A percentile compares a stretch with the other conserved stretches of the same genome.
These are phyloP conservation scores for Lomentospora prolificans DNA, from an alignment of 2,329 filamentous ascomycete species.

Conservation along the genomic window DNA sequence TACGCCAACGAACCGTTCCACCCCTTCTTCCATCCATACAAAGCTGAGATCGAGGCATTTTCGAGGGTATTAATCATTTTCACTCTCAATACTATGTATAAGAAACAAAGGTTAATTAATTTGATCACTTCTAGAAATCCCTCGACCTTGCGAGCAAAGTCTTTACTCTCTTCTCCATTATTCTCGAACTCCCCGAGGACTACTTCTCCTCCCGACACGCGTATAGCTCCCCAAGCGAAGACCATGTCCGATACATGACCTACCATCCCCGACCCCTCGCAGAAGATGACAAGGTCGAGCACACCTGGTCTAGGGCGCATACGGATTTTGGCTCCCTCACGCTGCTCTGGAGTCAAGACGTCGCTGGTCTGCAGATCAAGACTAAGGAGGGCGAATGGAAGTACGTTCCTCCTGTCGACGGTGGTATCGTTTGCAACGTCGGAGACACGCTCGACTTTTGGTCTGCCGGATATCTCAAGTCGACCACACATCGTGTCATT, in stretches of 20 bases:
- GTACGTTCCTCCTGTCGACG: slow-evolving; percentile 32
- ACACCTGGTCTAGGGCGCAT: slow-evolving; percentile 25
- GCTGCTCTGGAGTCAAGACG: slow-evolving; percentile 42
- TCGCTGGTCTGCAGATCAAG: slow-evolving; percentile 41
- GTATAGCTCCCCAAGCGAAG: slow-evolving; percentile 40
- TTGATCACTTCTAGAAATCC: slow-evolving; percentile 22
- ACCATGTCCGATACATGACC: slow-evolving; percentile 47
- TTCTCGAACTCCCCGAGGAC: slow-evolving; percentile 44
- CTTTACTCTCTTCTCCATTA: slow-evolving; percentile 27
- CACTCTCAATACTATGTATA: too few relatives aligned
- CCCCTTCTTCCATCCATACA: slow-evolving; percentile 26
- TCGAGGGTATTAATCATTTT: slow-evolving; percentile 26
- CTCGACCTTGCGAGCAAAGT: slow-evolving; percentile 20
- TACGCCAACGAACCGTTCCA: slow-evolving; percentile 25
- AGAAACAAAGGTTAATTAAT: slow-evolving; percentile 30
- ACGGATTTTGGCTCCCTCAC: slow-evolving; percentile 44
- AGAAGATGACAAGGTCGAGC: slow-evolving; percentile 26
- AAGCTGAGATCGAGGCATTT: slow-evolving; percentile 40
- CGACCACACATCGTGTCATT: slow-evolving; percentile 24
- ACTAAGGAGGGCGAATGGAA: slow-evolving; percentile 27
- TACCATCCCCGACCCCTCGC: slow-evolving; percentile 35
- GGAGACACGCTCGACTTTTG: slow-evolving; percentile 21
- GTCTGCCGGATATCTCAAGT: slow-evolving; percentile 21
- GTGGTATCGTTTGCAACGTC: slow-evolving; percentile 35
- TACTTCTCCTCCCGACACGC: slow-evolving; percentile 40